Evolutionary conservation across 1,284 basidiomycete species (phyloP).

Genomic region (Phlebopus sp.): DNA sequence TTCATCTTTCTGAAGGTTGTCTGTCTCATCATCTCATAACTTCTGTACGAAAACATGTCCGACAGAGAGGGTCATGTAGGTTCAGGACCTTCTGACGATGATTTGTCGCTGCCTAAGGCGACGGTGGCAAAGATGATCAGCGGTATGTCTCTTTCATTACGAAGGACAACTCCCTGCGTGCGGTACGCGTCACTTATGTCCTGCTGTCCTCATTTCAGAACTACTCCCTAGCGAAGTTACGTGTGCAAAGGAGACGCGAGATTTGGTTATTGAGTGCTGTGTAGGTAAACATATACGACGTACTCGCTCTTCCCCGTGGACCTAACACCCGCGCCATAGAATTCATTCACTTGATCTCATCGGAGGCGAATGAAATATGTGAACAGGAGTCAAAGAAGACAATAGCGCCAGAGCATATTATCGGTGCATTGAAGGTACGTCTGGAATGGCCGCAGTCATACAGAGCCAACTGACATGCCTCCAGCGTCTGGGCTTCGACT

Average conservation of each 20-base stretch:
- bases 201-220: constrained; percentile 49
- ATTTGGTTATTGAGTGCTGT: constrained; percentile 96
- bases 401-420: constrained; percentile 97
- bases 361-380: constrained; percentile 97
- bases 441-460: not conserved
- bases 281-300: constrained; percentile 70
- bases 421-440: constrained; percentile 83
- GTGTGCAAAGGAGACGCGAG: constrained; percentile 94
- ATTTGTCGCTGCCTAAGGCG: constrained; percentile 93
- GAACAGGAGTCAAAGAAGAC: constrained; percentile 99
- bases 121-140: constrained; percentile 97
- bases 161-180: constrained; percentile 1
- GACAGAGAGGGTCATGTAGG: constrained; percentile 77
- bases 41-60: constrained; percentile 55
- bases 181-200: constrained; percentile 9
- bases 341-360: constrained; percentile 97
- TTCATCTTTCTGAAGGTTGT: not conserved
- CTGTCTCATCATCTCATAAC: constrained; percentile 1
- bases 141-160: constrained; percentile 48
- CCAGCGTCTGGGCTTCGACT: constrained; percentile 86
- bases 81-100: constrained; percentile 72
- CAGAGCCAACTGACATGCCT: constrained; percentile 10
- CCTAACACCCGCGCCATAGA: constrained; percentile 50
- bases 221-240: constrained; percentile 86
- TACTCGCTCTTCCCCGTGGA: constrained; percentile 5